Percentiles rank a stretch among this genome's conserved stretches.
Conservation (phyloP, 306 rosid genomes). For the Vigna reflexopilosa region DNA sequence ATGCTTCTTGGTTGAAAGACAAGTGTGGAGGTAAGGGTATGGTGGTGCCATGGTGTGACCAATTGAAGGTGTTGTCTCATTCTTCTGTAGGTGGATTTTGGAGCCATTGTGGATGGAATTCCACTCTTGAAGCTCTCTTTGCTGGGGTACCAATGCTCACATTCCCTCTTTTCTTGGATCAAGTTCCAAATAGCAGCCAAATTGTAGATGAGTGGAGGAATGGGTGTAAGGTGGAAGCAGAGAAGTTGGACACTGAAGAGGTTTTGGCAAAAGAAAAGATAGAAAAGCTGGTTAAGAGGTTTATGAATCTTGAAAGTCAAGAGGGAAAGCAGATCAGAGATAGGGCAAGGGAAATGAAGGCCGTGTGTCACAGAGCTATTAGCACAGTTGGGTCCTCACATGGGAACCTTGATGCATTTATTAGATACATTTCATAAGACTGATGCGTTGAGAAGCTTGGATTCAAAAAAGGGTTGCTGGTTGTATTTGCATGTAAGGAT, state of each 20-base stretch:
- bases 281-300: slow-evolving; percentile 37
- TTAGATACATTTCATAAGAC: slow-evolving; percentile 45
- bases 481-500: background rate
- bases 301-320: slow-evolving; percentile 47
- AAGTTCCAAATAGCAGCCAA: slow-evolving; percentile 54
- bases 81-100: slow-evolving; percentile 56
- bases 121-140: slow-evolving; percentile 53
- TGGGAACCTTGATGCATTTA: slow-evolving; percentile 53
- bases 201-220: slow-evolving; percentile 60
- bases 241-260: slow-evolving; percentile 33
- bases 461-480: background rate
- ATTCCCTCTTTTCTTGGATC: slow-evolving; percentile 62
- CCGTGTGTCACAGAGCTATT: slow-evolving; percentile 49
- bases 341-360: slow-evolving; percentile 50
- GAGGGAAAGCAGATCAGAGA: slow-evolving; percentile 50
- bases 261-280: slow-evolving; percentile 41
- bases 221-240: slow-evolving; percentile 44
- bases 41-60: slow-evolving; percentile 69
- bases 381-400: slow-evolving; percentile 56
- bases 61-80: slow-evolving; percentile 61
- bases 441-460: background rate
- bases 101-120: slow-evolving; percentile 78
- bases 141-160: slow-evolving; percentile 58
- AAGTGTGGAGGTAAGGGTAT: slow-evolving; percentile 54
- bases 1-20: slow-evolving; percentile 46